A percentile compares a stretch with the other conserved stretches of the same genome.
phyloP scores from a whole-genome alignment of 148 eudicot species.

The Fagopyrum tataricum region DNA sequence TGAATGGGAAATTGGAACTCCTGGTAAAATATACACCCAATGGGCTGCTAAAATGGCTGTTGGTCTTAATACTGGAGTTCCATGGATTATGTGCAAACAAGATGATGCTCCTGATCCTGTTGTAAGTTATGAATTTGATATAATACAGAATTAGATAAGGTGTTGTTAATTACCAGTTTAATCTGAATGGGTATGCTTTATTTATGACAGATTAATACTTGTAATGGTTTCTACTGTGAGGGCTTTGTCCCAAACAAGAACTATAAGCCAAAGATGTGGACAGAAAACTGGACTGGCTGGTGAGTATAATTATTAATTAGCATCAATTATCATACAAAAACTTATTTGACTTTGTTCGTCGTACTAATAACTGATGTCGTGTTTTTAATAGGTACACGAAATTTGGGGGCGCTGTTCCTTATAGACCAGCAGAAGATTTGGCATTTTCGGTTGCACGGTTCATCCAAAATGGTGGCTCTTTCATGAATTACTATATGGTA shows the following conservation, averaged over 20 bases:
- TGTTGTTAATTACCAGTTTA: neutral
- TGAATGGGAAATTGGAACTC: slow-evolving; percentile 70
- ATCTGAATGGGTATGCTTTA: neutral
- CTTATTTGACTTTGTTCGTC: neutral
- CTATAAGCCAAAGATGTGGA: slow-evolving; percentile 83
- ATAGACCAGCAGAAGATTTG: slow-evolving; percentile 82
- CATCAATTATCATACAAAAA: neutral
- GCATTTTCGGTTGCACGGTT: slow-evolving; percentile 84
- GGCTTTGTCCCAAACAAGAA: slow-evolving; percentile 50
- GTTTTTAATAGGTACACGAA: slow-evolving; percentile 49
- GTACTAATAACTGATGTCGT: neutral
- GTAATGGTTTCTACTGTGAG: slow-evolving; percentile 94
- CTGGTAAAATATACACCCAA: slow-evolving; percentile 63
- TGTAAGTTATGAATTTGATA: slow-evolving; percentile 29
- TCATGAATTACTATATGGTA: slow-evolving; percentile 89
- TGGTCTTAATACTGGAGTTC: slow-evolving; percentile 60
- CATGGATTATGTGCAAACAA: slow-evolving; percentile 96
- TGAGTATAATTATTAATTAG: too few relatives aligned
- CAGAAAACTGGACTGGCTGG: slow-evolving; percentile 95
- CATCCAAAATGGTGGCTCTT: slow-evolving; percentile 80
- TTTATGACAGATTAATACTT: slow-evolving; percentile 68
- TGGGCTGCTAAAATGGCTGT: slow-evolving; percentile 90
- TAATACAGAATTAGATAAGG: too few relatives aligned
- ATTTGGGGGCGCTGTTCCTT: slow-evolving; percentile 64
- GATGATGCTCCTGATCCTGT: slow-evolving; percentile 68